Evolutionary conservation across 768 basidiomycete genomes (phyloP).

Genomic region (Suillus cothurnatus): DNA sequence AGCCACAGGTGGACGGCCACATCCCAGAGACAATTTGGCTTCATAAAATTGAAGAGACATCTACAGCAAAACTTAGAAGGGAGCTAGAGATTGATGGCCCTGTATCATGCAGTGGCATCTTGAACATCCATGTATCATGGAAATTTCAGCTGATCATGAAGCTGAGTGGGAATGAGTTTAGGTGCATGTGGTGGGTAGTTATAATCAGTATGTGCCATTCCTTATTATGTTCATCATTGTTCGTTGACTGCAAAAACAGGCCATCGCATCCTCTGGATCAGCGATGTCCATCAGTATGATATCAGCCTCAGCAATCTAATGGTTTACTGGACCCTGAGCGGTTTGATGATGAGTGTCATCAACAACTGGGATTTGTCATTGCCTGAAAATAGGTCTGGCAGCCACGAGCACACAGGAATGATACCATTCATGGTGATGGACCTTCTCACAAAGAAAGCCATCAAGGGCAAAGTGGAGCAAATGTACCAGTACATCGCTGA

Average conservation of each 20-base stretch:
- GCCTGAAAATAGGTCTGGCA: constrained; percentile 10
- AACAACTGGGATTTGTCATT: constrained; percentile 33
- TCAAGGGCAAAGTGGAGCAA: constrained; percentile 18
- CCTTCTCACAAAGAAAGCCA: constrained; percentile 21
- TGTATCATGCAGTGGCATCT: constrained; percentile 8
- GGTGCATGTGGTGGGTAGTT: neutral
- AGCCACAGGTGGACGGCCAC: neutral
- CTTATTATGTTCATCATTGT: neutral
- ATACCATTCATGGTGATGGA: constrained; percentile 38
- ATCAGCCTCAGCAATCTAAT: constrained; percentile 36
- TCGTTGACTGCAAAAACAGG: constrained; percentile 15
- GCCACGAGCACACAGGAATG: constrained; percentile 26
- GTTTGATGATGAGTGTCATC: constrained; percentile 24
- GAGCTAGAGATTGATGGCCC: neutral
- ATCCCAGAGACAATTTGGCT: constrained; percentile 2
- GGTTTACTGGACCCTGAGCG: constrained; percentile 19
- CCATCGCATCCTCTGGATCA: constrained; percentile 30
- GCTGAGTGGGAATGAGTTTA: neutral
- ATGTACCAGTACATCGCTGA: constrained; percentile 37
- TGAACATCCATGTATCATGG: constrained; percentile 1
- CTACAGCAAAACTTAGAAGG: neutral
- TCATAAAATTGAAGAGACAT: neutral
- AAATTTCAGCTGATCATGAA: neutral
- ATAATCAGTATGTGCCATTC: neutral
- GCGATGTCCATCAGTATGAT: constrained; percentile 30